These are phyloP conservation scores for Daldinia caldariorum DNA, from an alignment of 495 filamentous ascomycete genomes.

Conservation along the genomic window DNA sequence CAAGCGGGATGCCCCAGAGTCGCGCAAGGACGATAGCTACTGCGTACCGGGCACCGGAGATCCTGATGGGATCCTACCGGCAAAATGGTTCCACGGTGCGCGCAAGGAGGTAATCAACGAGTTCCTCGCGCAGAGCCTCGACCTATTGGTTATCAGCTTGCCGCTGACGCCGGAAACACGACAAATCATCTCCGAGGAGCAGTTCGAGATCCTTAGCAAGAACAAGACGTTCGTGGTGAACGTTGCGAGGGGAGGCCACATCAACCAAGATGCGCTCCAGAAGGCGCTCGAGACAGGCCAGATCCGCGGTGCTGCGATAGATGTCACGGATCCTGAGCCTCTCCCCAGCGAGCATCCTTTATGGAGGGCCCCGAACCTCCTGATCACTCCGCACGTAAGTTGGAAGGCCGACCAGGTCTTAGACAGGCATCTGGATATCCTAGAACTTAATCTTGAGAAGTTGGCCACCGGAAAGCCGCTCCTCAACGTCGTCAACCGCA, in stretches of 20 bases:
- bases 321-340: constrained; percentile 88
- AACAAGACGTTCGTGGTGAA: constrained; percentile 74
- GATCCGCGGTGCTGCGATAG: constrained; percentile 76
- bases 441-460: constrained; percentile 50
- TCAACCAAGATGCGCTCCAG: constrained; percentile 75
- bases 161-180: constrained; percentile 75
- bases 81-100: constrained; percentile 75
- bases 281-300: constrained; percentile 64
- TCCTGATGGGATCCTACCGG: constrained; percentile 72
- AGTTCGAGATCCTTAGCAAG: constrained; percentile 69
- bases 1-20: constrained; percentile 60
- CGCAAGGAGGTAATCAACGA: constrained; percentile 65
- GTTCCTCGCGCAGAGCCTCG: constrained; percentile 75
- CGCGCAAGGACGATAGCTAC: constrained; percentile 70
- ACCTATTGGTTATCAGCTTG: constrained; percentile 74
- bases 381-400: constrained; percentile 84
- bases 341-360: constrained; percentile 74
- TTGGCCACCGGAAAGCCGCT: constrained; percentile 41
- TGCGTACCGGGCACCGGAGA: constrained; percentile 81
- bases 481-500: constrained; percentile 50
- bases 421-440: constrained; percentile 66
- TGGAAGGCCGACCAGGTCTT: constrained; percentile 65
- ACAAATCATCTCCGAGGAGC: constrained; percentile 67
- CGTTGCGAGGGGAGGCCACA: constrained; percentile 74
- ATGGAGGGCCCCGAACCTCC: constrained; percentile 74